Conservation (phyloP, 139 green algal genomes). For the Penium margaritaceum region DNA sequence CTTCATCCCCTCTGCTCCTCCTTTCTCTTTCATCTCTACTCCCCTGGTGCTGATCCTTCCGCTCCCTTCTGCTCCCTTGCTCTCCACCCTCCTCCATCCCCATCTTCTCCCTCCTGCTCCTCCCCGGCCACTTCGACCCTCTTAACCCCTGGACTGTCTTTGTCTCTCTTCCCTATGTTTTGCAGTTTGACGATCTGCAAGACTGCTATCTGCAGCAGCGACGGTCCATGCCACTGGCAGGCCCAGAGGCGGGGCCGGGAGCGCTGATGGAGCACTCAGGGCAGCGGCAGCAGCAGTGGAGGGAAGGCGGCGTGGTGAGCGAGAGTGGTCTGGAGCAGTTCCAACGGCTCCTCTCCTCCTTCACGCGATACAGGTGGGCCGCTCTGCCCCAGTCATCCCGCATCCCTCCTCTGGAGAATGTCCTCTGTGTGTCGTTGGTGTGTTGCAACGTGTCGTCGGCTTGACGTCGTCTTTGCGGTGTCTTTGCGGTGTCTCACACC, state of each 20-base stretch:
- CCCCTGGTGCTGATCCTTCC: neutral
- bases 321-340: constrained; percentile 41
- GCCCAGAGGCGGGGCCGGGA: too few relatives aligned
- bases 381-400: too few relatives aligned
- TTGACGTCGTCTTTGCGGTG: too few relatives aligned
- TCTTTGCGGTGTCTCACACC: too few relatives aligned
- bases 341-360: constrained; percentile 17
- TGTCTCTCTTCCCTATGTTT: too few relatives aligned
- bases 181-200: constrained; percentile 46
- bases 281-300: neutral
- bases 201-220: constrained; percentile 35
- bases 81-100: neutral
- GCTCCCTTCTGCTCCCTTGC: neutral
- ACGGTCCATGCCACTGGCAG: constrained; percentile 5
- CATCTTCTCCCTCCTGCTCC: neutral
- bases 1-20: neutral
- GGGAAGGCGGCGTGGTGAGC: neutral
- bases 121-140: too few relatives aligned
- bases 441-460: too few relatives aligned
- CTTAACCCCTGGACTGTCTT: neutral
- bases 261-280: too few relatives aligned
- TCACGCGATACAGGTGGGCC: constrained; percentile 37
- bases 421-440: too few relatives aligned
- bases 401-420: too few relatives aligned
- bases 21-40: neutral